These are phyloP conservation scores for Lantana camara DNA, from an alignment of 257 asterid genomes.

Conservation along the genomic window DNA sequence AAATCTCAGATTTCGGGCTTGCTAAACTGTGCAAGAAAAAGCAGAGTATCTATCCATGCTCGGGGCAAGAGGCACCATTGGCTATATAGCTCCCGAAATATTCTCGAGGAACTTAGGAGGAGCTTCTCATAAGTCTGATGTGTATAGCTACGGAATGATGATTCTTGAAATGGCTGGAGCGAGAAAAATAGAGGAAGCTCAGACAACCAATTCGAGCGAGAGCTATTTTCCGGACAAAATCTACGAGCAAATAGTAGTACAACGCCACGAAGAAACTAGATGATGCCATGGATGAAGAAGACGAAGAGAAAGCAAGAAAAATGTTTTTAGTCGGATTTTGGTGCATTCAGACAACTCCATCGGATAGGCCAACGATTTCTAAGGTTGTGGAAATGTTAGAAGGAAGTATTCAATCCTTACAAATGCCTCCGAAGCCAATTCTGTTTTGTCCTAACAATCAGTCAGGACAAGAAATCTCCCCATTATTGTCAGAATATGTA, in stretches of 20 bases:
- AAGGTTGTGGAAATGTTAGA: conserved; percentile 53
- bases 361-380: conserved; percentile 46
- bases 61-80: conserved; percentile 49
- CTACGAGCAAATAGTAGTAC: conserved; percentile 35
- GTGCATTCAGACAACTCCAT: conserved; percentile 52
- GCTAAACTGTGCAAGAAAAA: conserved; percentile 38
- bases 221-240: conserved; percentile 44
- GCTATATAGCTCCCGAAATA: conserved; percentile 63
- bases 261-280: neutral
- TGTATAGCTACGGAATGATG: conserved; percentile 59
- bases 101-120: conserved; percentile 40
- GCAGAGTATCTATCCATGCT: conserved; percentile 41
- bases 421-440: conserved; percentile 51
- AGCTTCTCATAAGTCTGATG: conserved; percentile 49
- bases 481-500: neutral
- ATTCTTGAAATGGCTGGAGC: conserved; percentile 59
- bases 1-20: conserved; percentile 65
- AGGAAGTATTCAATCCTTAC: conserved; percentile 35
- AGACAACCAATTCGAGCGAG: conserved; percentile 32
- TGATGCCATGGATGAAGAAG: conserved; percentile 28
- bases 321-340: conserved; percentile 50
- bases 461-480: neutral
- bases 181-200: conserved; percentile 12
- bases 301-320: conserved; percentile 38
- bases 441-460: conserved; percentile 15